Evolutionary conservation across 257 asterid species (phyloP), one percentile per base, ranked within the genome.

Genomic region (Plectranthus barbatus): DNA sequence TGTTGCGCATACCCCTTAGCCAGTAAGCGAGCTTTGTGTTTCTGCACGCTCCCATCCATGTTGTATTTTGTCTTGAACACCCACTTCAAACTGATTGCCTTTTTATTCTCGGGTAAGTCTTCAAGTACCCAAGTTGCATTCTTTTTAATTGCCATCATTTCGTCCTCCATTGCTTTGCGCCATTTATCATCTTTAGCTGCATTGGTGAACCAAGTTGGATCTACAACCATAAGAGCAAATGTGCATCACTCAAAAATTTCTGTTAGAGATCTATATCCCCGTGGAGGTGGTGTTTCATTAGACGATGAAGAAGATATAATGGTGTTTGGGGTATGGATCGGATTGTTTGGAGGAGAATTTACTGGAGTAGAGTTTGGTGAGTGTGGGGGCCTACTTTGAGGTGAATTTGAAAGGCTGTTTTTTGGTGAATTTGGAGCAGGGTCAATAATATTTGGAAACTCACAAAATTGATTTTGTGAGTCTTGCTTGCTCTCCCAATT

Each of bases 101-200:
- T 34, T 11, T 44, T 47, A 10, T 7, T 31, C 53, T 36, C 23
- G 0, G 55, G 23, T 5, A 20, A 24, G 7, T 64, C 40, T 26
- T n/a, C 46, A 7, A 56, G 63, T 14, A 62, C 51, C 75, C 62
- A 70, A 5, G 70, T 71, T 6, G 5, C 17, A 50, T 71, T 12
- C 12, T 71, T 67, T 57, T 67, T 9, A 23, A 67, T 67, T 2
- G 34, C 60, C 39, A 20, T 21, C 0, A 48, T 48, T 20, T 48
- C 55, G n/a, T 48, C 33, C 31, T 48, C 55, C 55, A 48, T 48
- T 48, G 55, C 31, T 20, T 48, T 48, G 13, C 31, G 7, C 31
- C 55, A 48, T 6, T 48, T 9, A 29, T 7, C 14, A 5, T 19
- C 3, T 19, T 9, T 31, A 48, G 8, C 55, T 0, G 14, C 55